Base-by-base conservation (phyloP, 768 basidiomycete genomes). In the Butyriboletus loyo region DNA sequence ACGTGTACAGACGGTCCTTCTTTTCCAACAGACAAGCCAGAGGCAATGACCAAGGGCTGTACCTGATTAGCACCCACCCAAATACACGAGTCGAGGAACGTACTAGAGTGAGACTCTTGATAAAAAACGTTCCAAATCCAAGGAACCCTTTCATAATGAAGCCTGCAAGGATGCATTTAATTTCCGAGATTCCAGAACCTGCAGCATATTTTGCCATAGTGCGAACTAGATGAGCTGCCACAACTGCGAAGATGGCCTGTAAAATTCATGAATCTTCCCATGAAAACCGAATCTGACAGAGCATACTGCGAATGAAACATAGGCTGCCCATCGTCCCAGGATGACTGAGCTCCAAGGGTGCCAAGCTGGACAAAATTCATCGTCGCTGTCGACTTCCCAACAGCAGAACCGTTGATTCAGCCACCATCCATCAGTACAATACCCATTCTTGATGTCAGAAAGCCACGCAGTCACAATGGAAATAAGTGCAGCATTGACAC, bases 1-100 rank as follows among this genome's bases (percentile, higher is more conserved):
- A 98, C 89, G 66, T 99, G 97, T 1, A 99, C 97, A 2, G 93
- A 96, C 0, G 97, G 97, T 0, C 97, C 97, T 72, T 99, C 97
- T 70, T 98, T 99, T 7, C 97, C 97, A 21, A 98, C 93, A 5
- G 94, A 95, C 45, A 98, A 73, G 1, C 97, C 97, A 24, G 96
- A 98, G 7, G 94, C 96, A 59, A 99, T 98, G 35, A 96, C 90
- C 30, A 99, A 76, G 25, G 97, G 97, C 96, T 99, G 58, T 21
- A 51, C 46, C 55, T 52, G 52, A 58, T 72, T 40, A 59, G 30
- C 52, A 50, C 32, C 24, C 21, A 22, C 32, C 17, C 40, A 46
- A 46, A 27, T 39, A 31, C n/a, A 49, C 31, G 35, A 51, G 38
- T 17, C 0, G 48, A 35, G 24, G 9, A 21, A 74, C 88, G 59